A percentile compares a stretch with the other conserved stretches of the same genome.
Evolutionary conservation across 2,329 filamentous ascomycete species (phyloP).

Genomic region (Stemphylium beticola): DNA sequence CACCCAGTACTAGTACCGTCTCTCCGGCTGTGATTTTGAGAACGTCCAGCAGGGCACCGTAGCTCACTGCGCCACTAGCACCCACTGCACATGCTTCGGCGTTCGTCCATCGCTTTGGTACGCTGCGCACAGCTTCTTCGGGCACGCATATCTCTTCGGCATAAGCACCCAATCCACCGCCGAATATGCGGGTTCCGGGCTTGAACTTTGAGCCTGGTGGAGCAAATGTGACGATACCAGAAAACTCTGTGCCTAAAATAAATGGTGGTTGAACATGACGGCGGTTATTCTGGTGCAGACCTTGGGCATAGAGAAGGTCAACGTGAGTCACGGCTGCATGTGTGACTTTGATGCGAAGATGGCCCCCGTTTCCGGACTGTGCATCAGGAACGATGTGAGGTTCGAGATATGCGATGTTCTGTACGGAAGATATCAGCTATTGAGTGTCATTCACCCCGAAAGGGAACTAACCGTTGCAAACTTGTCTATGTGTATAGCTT

Average conservation of each 20-base stretch:
- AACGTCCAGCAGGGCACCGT: constrained; percentile 56
- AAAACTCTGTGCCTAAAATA: constrained; percentile 65
- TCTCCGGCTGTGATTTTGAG: constrained; percentile 54
- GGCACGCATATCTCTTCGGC: constrained; percentile 58
- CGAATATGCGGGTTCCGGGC: constrained; percentile 62
- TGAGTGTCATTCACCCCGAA: background rate
- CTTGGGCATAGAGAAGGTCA: constrained; percentile 64
- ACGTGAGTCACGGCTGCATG: constrained; percentile 66
- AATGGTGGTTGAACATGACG: constrained; percentile 64
- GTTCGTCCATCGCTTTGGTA: constrained; percentile 56
- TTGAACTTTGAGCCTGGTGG: constrained; percentile 46
- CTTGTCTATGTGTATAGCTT: constrained; percentile 1
- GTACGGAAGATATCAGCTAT: background rate
- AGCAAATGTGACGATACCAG: constrained; percentile 57
- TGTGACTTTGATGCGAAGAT: constrained; percentile 56
- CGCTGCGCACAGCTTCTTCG: constrained; percentile 48
- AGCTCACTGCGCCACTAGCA: constrained; percentile 61
- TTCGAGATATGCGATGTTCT: constrained; percentile 41
- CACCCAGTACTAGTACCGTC: constrained; percentile 62
- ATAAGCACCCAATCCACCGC: constrained; percentile 59
- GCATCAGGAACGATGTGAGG: constrained; percentile 38
- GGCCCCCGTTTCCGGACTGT: constrained; percentile 42
- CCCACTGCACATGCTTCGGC: constrained; percentile 61
- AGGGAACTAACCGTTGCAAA: background rate
- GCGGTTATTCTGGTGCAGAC: constrained; percentile 66